Percentiles rank a stretch among this genome's conserved stretches.
Conservation (phyloP, 2,329 filamentous ascomycete species). For the Xylariaceae sp. region DNA sequence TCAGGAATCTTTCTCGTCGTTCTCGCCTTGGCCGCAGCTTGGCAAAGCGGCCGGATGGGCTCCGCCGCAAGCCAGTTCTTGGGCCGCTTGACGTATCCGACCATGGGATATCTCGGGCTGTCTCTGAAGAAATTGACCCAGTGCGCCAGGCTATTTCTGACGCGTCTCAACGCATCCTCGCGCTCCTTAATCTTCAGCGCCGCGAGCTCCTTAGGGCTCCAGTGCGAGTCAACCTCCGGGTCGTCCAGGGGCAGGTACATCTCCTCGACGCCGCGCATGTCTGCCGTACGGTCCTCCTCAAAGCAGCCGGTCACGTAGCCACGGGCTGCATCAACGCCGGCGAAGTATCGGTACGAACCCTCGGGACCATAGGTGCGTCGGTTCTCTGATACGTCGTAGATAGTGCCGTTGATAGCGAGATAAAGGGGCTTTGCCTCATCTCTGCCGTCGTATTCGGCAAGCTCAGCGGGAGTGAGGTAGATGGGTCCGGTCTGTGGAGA, state of each 20-base stretch:
- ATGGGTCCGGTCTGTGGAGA: conserved; percentile 52
- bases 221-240: conserved; percentile 55
- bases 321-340: conserved; percentile 78
- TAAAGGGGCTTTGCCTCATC: conserved; percentile 75
- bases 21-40: conserved; percentile 57
- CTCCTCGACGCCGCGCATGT: conserved; percentile 79
- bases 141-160: conserved; percentile 63
- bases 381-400: conserved; percentile 75
- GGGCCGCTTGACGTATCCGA: conserved; percentile 66
- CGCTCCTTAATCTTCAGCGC: conserved; percentile 57
- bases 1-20: conserved; percentile 55
- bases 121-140: conserved; percentile 82
- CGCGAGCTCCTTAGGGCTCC: conserved; percentile 49
- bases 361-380: conserved; percentile 72
- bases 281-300: conserved; percentile 72
- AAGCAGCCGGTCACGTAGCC: conserved; percentile 95
- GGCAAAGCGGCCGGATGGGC: conserved; percentile 62
- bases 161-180: conserved; percentile 57
- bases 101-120: conserved; percentile 73
- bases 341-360: conserved; percentile 81
- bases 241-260: conserved; percentile 70
- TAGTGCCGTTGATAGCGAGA: conserved; percentile 80
- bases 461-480: conserved; percentile 67
- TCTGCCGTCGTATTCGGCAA: conserved; percentile 70
- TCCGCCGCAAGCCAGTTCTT: conserved; percentile 56